Evolutionary conservation across 139 green algal species (phyloP), one percentile per base, ranked within the genome.

Genomic region (Chlamydomonas applanata): DNA sequence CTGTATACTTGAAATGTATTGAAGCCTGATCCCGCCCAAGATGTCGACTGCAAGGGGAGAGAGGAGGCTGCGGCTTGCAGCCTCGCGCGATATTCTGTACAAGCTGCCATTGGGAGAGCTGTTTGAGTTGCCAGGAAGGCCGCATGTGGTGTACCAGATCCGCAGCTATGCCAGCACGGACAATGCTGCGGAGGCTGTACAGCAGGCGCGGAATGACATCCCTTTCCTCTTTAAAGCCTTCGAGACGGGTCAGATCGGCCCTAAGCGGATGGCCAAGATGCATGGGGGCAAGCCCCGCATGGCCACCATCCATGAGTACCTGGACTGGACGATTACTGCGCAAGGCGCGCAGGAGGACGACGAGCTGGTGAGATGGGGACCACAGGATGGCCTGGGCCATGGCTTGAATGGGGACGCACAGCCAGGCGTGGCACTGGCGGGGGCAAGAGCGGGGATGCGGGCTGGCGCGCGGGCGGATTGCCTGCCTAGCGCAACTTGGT

Each of bases 271-370:
- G 19, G 79, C 92, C 27, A 86, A 87, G 35, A 83, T 88, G n/a
- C 80, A 91, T 35, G 82, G 78, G 0, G 82, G 81, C 33, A 81
- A 89, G 68, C 87, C 91, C 5, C 85, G 93, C 20, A 85, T 88
- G 19, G 80, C 89, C 65, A 98, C 94, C 64, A 98, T 98, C 40
- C 94, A 98, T 74, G 93, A 98, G 76, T 98, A 97, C 82, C 85
- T 98, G 24, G 91, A 97, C 80, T 98, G 94, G 94, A 98, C 94
- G 3, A 87, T 97, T 14, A 96, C 93, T 2, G 90, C 88, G 4
- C 80, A 87, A 44, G 81, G 87, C 29, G 82, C 89, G 2, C 65
- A 86, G 22, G 76, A 83, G 24, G 85, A 89, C 5, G 82, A 91
- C 24, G 86, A 93, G 59, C 85, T 92, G 81, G 83, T 90, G 61